Conservation (phyloP, 805 yeast genomes). For the Aciculoconidium aculeatum region DNA sequence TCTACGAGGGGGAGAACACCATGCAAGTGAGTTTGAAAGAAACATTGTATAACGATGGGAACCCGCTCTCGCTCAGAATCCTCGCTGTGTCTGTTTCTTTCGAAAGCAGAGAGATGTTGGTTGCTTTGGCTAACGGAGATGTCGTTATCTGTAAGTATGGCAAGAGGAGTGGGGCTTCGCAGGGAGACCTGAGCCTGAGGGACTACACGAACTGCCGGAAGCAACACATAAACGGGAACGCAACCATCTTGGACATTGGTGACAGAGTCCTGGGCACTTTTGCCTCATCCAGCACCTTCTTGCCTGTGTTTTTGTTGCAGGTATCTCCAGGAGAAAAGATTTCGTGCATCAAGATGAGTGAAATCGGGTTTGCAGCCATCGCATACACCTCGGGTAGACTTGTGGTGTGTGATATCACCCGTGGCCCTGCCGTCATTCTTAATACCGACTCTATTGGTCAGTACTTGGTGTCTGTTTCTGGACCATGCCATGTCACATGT, state of each 20-base stretch:
- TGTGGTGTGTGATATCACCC: constrained; percentile 61
- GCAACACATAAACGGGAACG: constrained; percentile 30
- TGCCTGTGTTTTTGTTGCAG: constrained; percentile 27
- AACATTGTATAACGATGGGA: constrained; percentile 23
- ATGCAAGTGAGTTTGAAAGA: constrained; percentile 30
- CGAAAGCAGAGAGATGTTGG: constrained; percentile 69
- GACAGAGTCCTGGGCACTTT: constrained; percentile 45
- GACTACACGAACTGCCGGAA: constrained; percentile 25
- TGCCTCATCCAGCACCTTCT: constrained; percentile 24
- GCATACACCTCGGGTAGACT: constrained; percentile 75
- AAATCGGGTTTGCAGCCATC: constrained; percentile 78
- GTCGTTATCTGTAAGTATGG: constrained; percentile 72
- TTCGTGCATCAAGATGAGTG: constrained; percentile 59
- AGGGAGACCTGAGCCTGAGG: constrained; percentile 9
- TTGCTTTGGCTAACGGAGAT: constrained; percentile 63
- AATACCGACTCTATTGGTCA: constrained; percentile 27
- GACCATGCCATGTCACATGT: constrained; percentile 42
- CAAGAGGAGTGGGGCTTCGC: constrained; percentile 28
- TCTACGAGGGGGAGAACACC: constrained; percentile 21
- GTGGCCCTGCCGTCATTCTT: constrained; percentile 68
- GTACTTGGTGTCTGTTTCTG: constrained; percentile 27
- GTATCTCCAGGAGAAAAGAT: constrained; percentile 28
- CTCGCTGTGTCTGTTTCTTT: constrained; percentile 67
- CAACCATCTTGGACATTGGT: constrained; percentile 43
- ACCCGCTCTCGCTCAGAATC: constrained; percentile 40